Evolutionary conservation across 1,284 basidiomycete genomes (phyloP).

Genomic region (Somion occarium): DNA sequence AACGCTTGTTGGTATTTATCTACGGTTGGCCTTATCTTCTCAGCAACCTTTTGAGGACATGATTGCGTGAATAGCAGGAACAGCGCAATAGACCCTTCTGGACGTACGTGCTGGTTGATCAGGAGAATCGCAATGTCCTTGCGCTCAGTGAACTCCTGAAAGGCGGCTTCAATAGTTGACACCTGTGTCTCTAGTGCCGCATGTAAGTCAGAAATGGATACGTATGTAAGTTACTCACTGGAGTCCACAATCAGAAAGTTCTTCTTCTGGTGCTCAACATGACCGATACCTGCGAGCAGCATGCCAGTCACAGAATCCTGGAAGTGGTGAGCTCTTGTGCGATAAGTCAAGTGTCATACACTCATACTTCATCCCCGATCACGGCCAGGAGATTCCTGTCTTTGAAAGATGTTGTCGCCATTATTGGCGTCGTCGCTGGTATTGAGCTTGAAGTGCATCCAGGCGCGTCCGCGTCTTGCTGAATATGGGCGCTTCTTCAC

Average conservation of each 20-base stretch:
- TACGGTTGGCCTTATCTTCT: conserved; percentile 93
- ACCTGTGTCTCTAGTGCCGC: conserved; percentile 74
- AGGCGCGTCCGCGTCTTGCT: too few relatives aligned
- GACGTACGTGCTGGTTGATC: conserved; percentile 92
- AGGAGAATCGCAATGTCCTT: conserved; percentile 93
- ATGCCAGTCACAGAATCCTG: conserved; percentile 97
- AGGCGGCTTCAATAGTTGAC: conserved; percentile 82
- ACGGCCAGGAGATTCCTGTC: conserved; percentile 87
- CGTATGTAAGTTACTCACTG: conserved; percentile 49
- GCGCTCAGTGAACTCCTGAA: conserved; percentile 89
- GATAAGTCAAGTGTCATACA: neutral
- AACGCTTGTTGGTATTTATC: conserved; percentile 96
- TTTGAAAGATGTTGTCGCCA: conserved; percentile 57
- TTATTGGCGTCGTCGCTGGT: conserved; percentile 5
- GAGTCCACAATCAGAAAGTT: conserved; percentile 92
- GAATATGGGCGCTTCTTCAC: too few relatives aligned
- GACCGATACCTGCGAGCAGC: conserved; percentile 87
- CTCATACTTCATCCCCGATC: conserved; percentile 87
- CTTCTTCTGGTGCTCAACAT: conserved; percentile 88
- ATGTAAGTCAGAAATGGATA: neutral
- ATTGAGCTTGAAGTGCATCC: too few relatives aligned
- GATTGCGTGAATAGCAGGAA: neutral
- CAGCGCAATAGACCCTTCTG: neutral
- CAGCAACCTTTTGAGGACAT: conserved; percentile 65
- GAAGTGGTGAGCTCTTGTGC: conserved; percentile 5